Evolutionary conservation across 2,329 filamentous ascomycete species (phyloP).

Genomic region (Ilyonectria sp.): DNA sequence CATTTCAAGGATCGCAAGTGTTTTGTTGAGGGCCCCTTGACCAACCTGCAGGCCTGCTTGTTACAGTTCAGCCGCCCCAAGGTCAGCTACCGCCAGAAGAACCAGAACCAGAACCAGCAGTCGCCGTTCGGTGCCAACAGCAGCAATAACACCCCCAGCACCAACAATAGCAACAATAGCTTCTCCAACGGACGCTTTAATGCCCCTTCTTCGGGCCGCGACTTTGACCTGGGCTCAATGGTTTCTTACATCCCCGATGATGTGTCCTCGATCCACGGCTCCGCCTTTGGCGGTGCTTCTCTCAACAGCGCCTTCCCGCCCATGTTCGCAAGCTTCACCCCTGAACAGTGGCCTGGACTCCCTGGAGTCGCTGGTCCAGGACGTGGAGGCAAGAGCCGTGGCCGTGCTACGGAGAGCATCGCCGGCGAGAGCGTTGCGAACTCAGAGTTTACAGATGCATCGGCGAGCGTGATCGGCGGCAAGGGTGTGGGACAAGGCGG

Average conservation of each 20-base stretch:
- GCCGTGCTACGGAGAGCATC: conserved; percentile 81
- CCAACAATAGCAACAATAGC: conserved; percentile 68
- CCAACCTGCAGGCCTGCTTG: conserved; percentile 94
- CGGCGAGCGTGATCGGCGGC: conserved; percentile 81
- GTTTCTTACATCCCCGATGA: conserved; percentile 97
- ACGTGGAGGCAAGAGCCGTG: conserved; percentile 78
- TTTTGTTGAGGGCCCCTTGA: conserved; percentile 94
- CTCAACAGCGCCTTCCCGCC: conserved; percentile 83
- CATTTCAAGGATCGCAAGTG: conserved; percentile 99
- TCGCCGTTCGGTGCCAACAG: conserved; percentile 67
- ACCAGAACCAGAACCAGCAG: conserved; percentile 77
- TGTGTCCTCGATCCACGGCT: conserved; percentile 95
- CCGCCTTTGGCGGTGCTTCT: conserved; percentile 88
- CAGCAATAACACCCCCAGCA: conserved; percentile 74
- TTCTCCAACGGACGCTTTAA: conserved; percentile 60
- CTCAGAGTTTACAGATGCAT: conserved; percentile 90
- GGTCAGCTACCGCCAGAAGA: conserved; percentile 92
- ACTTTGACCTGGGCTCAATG: conserved; percentile 87
- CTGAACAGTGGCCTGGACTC: conserved; percentile 90
- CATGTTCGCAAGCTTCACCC: conserved; percentile 94
- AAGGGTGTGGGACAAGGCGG: conserved; percentile 87
- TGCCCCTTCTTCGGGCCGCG: conserved; percentile 61
- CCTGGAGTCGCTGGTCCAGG: conserved; percentile 73
- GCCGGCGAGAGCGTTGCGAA: conserved; percentile 94
- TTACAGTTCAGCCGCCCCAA: conserved; percentile 96